Base-by-base conservation (phyloP, 257 asterid species). In the Hygrophila difformis region DNA sequence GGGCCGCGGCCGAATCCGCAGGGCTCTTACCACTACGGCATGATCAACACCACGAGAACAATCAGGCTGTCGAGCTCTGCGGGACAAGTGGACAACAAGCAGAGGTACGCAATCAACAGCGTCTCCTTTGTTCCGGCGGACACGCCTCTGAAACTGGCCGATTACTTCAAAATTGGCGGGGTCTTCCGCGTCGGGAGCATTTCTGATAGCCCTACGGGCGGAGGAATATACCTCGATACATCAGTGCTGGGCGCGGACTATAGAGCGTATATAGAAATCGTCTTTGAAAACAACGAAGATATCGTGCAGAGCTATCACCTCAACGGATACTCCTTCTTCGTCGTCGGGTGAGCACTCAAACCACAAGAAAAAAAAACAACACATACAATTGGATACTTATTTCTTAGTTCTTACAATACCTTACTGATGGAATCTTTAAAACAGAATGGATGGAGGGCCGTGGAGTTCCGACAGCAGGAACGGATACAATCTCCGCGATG, bases 1-100 rank as follows among this genome's bases (percentile, higher is more conserved):
- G 96, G 96, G 24, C 96, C 96, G 1, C 67, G 96, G 24, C 96
- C 94, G 8, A 85, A 85, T 49, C 96, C 96, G 1, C 96, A 85
- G 51, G 96, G 96, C 0, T 85, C 96, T 1, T 85, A 85, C 59
- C 96, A 85, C 56, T 85, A 85, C 23, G 96, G 96, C 2, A 70
- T 85, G 86, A 74, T 85, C 26, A 82, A 76, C 81, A 82, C 92
- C 1, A 63, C 87, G 6, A 63, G 69, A 44, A 85, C 94, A 3
- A 76, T 78, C 45, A 65, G 80, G 65, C 76, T 85, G 18, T 65
- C 74, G 5, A 76, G 73, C 61, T 72, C 88, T 10, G 83, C 92
- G 15, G 96, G 87, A 13, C 96, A 67, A 55, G 77, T 81, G 16
- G 63, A 57, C 46, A 73, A 76, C 7, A 85, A 85, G 64, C 94